Percentiles rank a stretch among this genome's conserved stretches.
Evolutionary conservation across 352 stramenopile species (phyloP).

Genomic region (Phytophthora pseudosyringae): DNA sequence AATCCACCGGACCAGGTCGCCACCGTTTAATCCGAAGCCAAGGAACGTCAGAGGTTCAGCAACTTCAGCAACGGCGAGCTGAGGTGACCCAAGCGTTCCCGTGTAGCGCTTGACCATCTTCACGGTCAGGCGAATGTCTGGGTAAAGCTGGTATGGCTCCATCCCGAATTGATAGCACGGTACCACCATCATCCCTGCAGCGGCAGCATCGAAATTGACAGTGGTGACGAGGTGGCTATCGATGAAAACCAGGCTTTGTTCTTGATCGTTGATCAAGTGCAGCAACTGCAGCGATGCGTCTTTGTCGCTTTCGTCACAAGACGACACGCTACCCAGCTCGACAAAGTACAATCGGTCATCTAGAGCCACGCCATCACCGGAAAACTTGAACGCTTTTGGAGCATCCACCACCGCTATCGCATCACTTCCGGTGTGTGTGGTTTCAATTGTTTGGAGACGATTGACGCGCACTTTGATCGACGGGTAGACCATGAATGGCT

Average conservation of each 20-base stretch:
- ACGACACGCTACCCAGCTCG: constrained; percentile 35
- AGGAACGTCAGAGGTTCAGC: constrained; percentile 65
- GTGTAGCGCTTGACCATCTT: constrained; percentile 63
- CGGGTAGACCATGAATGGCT: constrained; percentile 65
- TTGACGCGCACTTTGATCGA: constrained; percentile 54
- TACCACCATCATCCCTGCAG: constrained; percentile 47
- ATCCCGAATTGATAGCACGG: constrained; percentile 68
- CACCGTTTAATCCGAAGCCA: constrained; percentile 46
- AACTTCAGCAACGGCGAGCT: constrained; percentile 63
- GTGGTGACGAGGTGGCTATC: constrained; percentile 16
- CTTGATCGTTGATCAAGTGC: constrained; percentile 42
- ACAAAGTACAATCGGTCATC: constrained; percentile 77
- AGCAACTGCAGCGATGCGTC: constrained; percentile 38
- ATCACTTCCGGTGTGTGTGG: constrained; percentile 38
- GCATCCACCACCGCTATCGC: constrained; percentile 56
- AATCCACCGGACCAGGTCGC: constrained; percentile 68
- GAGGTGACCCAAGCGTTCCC: constrained; percentile 47
- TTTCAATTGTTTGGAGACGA: constrained; percentile 42
- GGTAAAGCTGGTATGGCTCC: constrained; percentile 69
- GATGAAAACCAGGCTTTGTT: constrained; percentile 51
- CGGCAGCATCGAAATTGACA: constrained; percentile 47
- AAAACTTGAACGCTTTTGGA: constrained; percentile 56
- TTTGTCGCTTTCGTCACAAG: constrained; percentile 44
- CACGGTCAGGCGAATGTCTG: constrained; percentile 46
- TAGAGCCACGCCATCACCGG: constrained; percentile 50